Conservation (phyloP, 2,329 filamentous ascomycete species). For the Mariannaea elegans region DNA sequence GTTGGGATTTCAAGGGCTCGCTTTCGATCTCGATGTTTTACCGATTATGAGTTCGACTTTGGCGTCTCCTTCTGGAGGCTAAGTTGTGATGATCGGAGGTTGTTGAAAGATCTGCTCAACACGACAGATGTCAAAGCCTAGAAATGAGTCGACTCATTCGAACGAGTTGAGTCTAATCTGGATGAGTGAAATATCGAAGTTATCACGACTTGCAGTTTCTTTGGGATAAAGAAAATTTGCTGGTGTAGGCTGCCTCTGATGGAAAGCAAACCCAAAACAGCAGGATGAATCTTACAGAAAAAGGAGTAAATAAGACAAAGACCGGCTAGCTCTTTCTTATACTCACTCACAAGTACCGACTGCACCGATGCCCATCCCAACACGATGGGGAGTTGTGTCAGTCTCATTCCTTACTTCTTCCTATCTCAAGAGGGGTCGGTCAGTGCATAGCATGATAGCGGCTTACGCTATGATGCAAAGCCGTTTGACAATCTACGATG, state of each 20-base stretch:
- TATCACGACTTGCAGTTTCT: neutral
- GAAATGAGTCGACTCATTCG: neutral
- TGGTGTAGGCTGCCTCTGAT: neutral
- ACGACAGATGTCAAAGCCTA: neutral
- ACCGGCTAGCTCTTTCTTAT: conserved; percentile 21
- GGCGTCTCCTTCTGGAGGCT: neutral
- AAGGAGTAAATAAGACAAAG: neutral
- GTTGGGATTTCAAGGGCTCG: neutral
- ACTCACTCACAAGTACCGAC: neutral
- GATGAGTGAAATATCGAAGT: neutral
- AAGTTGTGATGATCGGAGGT: neutral
- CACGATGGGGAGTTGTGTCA: conserved; percentile 5
- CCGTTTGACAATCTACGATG: conserved; percentile 11
- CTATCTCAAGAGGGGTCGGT: neutral
- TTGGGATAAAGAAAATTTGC: neutral
- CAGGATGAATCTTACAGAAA: neutral
- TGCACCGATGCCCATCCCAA: conserved; percentile 7
- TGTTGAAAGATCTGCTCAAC: neutral
- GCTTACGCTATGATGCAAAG: conserved; percentile 10
- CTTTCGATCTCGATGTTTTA: neutral
- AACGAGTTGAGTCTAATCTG: neutral
- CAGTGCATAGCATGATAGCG: neutral
- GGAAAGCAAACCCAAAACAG: neutral
- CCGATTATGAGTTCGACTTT: neutral
- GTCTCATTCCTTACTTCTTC: conserved; percentile 11